Base-by-base conservation (phyloP, 2,329 filamentous ascomycete genomes). In the Sphaerulina populicola region DNA sequence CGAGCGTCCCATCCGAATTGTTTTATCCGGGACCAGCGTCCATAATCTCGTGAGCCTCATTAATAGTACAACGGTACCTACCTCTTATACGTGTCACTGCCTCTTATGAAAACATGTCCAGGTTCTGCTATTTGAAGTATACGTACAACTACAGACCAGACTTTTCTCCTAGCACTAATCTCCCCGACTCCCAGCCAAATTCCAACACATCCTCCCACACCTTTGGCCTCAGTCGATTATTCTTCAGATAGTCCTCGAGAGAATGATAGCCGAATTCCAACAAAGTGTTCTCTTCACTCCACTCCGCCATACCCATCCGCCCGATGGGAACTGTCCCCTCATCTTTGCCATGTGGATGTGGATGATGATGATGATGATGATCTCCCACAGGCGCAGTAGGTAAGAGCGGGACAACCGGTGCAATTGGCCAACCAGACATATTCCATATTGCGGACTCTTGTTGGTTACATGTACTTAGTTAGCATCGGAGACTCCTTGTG, bases 381-480 rank as follows among this genome's bases (percentile, higher is more conserved):
- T 89, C 94, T 0, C 87, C 89, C 9, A 86, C 81, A 0, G 90
- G 88, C 33, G 81, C 81, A 41, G 75, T 81, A 10, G 93, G 78
- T 81, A 10, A 94, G 78, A 1, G 86, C 81, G 0, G 90, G 90
- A 44, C 83, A 82, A 0, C 90, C 90, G 0, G 77, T 80, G 60
- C 88, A 83, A 68, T 96, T 96, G 6, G 89, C 85, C 33, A 94
- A 69, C 78, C 86, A 94, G 12, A 86, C 82, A 69, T 88, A 95
- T 67, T 84, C 80, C 88, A 95, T 94, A 64, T 80, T 86, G 23
- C 78, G 74, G n/a, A 94, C 72, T 12, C 80, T 82, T 54, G n/a
- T n/a, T n/a, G n/a, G n/a, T n/a, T n/a, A n/a, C n/a, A n/a, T n/a
- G n/a, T n/a, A n/a, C n/a, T n/a, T 71, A 74, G 65, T 93, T 88